Percentiles rank a stretch among this genome's conserved stretches.
phyloP scores from a whole-genome alignment of 2,329 filamentous ascomycete species.

The Aureobasidium melanogenum region DNA sequence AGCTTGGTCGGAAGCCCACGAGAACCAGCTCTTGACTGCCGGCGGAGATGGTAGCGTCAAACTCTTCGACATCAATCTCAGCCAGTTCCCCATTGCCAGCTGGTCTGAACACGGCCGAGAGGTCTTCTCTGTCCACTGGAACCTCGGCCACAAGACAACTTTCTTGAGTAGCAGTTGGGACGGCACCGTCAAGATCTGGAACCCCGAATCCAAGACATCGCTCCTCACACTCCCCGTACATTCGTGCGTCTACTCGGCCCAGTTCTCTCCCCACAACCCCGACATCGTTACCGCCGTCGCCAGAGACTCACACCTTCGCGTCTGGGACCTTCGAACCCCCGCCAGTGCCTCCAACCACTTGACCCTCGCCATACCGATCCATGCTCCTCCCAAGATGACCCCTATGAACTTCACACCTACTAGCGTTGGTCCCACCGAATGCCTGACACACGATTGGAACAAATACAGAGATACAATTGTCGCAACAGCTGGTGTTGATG shows the following conservation, averaged over 20 bases:
- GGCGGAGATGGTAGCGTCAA: constrained; percentile 93
- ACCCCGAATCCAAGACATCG: constrained; percentile 59
- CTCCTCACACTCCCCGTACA: constrained; percentile 83
- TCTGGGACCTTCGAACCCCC: constrained; percentile 88
- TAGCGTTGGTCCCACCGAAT: constrained; percentile 60
- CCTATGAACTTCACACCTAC: constrained; percentile 34
- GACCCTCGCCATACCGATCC: constrained; percentile 72
- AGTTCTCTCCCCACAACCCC: constrained; percentile 82
- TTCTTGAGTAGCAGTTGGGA: constrained; percentile 95
- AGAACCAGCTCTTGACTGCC: constrained; percentile 83
- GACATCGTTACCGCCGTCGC: constrained; percentile 79
- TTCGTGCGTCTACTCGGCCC: constrained; percentile 86
- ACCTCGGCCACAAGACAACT: constrained; percentile 77
- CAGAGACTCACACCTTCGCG: constrained; percentile 76
- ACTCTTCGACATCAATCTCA: constrained; percentile 76
- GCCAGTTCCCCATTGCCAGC: constrained; percentile 78
- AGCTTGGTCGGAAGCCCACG: constrained; percentile 91
- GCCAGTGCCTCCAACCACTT: constrained; percentile 82
- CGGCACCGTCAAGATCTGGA: constrained; percentile 93
- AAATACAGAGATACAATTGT: constrained; percentile 84
- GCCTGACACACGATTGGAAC: constrained; percentile 97
- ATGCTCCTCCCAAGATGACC: constrained; percentile 52
- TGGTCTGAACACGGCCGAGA: constrained; percentile 93
- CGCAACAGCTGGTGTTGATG: constrained; percentile 83
- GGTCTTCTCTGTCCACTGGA: constrained; percentile 89